Percentiles rank a stretch among this genome's conserved stretches.
Conservation (phyloP, 805 yeast genomes). For the Myxozyma lipomycoides region DNA sequence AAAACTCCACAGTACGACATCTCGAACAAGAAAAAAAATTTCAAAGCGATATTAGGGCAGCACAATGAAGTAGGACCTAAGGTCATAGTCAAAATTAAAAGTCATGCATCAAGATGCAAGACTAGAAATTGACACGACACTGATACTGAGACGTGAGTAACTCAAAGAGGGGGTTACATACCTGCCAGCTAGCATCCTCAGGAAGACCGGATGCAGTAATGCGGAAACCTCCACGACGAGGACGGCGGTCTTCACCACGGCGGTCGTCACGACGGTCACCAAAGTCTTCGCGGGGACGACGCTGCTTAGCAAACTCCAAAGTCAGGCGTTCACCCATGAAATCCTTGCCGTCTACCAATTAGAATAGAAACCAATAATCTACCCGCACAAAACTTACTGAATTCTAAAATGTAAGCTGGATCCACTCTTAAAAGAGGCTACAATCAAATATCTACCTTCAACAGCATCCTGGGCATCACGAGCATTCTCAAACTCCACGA, state of each 20-base stretch:
- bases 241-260: conserved; percentile 26
- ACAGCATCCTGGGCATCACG: conserved; percentile 35
- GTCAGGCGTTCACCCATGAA: conserved; percentile 37
- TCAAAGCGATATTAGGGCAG: no score
- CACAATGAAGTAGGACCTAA: no score
- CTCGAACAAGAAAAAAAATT: no score
- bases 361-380: background rate
- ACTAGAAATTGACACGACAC: no score
- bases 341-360: conserved; percentile 32
- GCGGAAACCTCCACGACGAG: conserved; percentile 31
- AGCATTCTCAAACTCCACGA: conserved; percentile 34
- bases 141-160: no score
- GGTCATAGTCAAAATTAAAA: no score
- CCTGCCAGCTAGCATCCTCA: conserved; percentile 35
- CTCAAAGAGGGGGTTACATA: no score
- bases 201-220: conserved; percentile 32
- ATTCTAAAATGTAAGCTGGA: conserved; percentile 11
- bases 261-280: conserved; percentile 19
- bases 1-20: no score
- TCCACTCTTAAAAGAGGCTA: background rate
- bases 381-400: conserved; percentile 15
- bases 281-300: conserved; percentile 31
- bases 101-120: no score
- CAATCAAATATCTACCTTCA: conserved; percentile 18
- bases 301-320: conserved; percentile 37